Conservation (phyloP, 2,329 filamentous ascomycete species). For the Metarhizium brunneum region DNA sequence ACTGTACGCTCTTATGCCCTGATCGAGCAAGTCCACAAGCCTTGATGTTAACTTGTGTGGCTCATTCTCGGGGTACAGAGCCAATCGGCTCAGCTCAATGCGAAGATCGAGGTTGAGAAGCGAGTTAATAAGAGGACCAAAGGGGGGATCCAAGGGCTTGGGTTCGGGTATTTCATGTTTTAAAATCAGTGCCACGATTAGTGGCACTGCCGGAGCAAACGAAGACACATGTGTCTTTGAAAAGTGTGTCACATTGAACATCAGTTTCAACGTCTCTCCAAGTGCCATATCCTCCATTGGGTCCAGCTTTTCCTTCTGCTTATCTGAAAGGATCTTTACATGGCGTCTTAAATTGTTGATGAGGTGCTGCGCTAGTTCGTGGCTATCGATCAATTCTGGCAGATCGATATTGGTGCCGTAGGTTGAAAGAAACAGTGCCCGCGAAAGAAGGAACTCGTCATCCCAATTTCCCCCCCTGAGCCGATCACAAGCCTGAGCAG, state of each 20-base stretch:
- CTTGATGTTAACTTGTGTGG: slow-evolving; percentile 51
- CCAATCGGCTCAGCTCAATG: slow-evolving; percentile 39
- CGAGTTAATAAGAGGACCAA: slow-evolving; percentile 67
- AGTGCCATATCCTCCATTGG: slow-evolving; percentile 73
- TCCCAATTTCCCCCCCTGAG: slow-evolving; percentile 68
- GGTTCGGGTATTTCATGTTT: slow-evolving; percentile 44
- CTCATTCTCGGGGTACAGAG: slow-evolving; percentile 57
- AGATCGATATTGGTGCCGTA: slow-evolving; percentile 41
- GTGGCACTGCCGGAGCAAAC: slow-evolving; percentile 60
- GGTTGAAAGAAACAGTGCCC: slow-evolving; percentile 34
- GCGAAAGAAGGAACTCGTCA: slow-evolving; percentile 68
- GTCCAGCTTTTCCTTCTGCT: slow-evolving; percentile 26
- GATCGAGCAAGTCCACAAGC: slow-evolving; percentile 61
- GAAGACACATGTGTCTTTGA: slow-evolving; percentile 49
- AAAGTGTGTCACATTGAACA: slow-evolving; percentile 81
- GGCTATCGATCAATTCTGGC: slow-evolving; percentile 36
- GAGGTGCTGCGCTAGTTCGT: slow-evolving; percentile 45
- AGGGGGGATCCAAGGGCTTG: slow-evolving; percentile 64
- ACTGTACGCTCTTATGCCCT: slow-evolving; percentile 52
- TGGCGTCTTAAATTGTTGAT: slow-evolving; percentile 63
- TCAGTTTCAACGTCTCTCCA: slow-evolving; percentile 72
- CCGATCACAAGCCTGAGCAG: slow-evolving; percentile 55
- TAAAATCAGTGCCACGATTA: slow-evolving; percentile 62
- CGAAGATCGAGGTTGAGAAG: slow-evolving; percentile 70
- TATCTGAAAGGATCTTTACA: slow-evolving; percentile 32